Conservation (phyloP, 805 yeast genomes). For the Metschnikowia continentalis region DNA sequence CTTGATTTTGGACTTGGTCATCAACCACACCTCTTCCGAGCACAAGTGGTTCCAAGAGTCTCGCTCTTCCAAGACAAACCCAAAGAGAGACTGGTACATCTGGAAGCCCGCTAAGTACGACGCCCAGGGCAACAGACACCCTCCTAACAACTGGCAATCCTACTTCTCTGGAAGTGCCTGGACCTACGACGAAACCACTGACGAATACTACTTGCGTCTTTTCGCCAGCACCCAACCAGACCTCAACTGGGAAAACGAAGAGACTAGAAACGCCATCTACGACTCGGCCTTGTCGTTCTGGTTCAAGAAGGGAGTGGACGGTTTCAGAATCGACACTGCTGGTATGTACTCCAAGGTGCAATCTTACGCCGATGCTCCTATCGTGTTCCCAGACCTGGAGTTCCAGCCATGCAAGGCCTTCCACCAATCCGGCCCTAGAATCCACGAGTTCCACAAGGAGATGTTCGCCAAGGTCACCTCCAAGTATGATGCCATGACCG, state of each 20-base stretch:
- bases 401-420: slow-evolving; percentile 36
- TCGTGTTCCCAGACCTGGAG: slow-evolving; percentile 36
- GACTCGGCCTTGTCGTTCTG: slow-evolving; percentile 48
- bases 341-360: slow-evolving; percentile 48
- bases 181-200: slow-evolving; percentile 50
- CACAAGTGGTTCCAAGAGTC: slow-evolving; percentile 60
- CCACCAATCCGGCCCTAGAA: slow-evolving; percentile 48
- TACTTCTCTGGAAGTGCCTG: slow-evolving; percentile 54
- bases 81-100: slow-evolving; percentile 59
- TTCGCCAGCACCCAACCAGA: slow-evolving; percentile 57
- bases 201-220: slow-evolving; percentile 52
- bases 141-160: slow-evolving; percentile 56
- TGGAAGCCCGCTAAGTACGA: slow-evolving; percentile 52
- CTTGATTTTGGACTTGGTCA: slow-evolving; percentile 51
- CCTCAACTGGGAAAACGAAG: slow-evolving; percentile 56
- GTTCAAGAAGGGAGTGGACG: slow-evolving; percentile 55
- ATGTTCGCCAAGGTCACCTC: slow-evolving; percentile 41
- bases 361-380: slow-evolving; percentile 46
- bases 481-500: slow-evolving; percentile 51
- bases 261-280: slow-evolving; percentile 37
- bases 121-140: slow-evolving; percentile 45
- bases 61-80: slow-evolving; percentile 44
- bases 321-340: slow-evolving; percentile 56
- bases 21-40: slow-evolving; percentile 54
- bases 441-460: slow-evolving; percentile 56